Base-by-base conservation (phyloP, 164 flowering plant genomes). In the Vitis amurensis region DNA sequence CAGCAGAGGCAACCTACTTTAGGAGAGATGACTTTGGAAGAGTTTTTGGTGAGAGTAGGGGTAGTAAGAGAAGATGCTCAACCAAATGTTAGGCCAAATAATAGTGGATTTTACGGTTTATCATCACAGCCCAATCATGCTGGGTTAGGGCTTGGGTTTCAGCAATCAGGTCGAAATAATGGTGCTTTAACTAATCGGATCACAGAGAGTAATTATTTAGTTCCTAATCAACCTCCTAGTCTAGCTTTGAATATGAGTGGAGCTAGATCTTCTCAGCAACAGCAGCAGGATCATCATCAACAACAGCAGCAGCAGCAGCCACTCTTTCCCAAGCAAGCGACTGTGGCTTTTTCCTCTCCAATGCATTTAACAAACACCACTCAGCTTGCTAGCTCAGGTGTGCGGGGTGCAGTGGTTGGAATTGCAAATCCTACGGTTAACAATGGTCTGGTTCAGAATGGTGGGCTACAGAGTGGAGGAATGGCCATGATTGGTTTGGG, bases 11-110 rank as follows among this genome's bases (percentile, higher is more conserved):
- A 88, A 74, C 84, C 63, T 55, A 82, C 87, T 65, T 70, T 85
- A 70, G 86, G 90, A 14, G 92, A 88, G 80, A 83, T 86, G 76
- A 88, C 90, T 50, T 56, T 86, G 61, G 92, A 88, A 73, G 87
- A 88, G 76, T 88, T 88, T 65, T 68, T 88, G 78, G 66, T 64
- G 14, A 85, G 77, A 70, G 92, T 87, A n/a, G 90, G 92, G 10
- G 87, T 85, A 2, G 89, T 84, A 3, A 81, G 82, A 72, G 91
- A 84, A 67, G 88, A 84, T n/a, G 13, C 64, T 12, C 85, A 77
- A 63, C 80, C 69, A 49, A 50, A 66, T 59, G 81, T 50, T 55
- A 76, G 70, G 70, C 60, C 76, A 23, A 64, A 60, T 47, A 72
- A 63, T 60, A 19, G 8, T 71, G 86, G 75, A 19, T 73, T 79